Evolutionary conservation across 2,329 filamentous ascomycete species (phyloP).

Genomic region (Aciculosporium take): DNA sequence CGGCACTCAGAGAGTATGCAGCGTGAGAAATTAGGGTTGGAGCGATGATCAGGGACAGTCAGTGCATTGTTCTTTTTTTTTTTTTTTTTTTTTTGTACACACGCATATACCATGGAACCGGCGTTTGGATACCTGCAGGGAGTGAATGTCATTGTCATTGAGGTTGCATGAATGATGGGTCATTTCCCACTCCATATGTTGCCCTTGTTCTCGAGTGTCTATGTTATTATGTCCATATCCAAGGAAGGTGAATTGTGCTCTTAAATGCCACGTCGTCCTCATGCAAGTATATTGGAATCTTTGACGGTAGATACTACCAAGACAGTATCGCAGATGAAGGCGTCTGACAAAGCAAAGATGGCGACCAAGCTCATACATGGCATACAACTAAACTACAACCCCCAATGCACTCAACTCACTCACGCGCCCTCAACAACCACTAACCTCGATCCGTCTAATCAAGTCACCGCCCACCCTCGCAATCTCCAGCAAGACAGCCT

Average conservation of each 20-base stretch:
- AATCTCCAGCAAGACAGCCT: conserved; percentile 58
- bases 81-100: conserved; percentile 12
- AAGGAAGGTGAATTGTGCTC: too few species aligned
- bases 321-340: too few species aligned
- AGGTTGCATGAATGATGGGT: too few species aligned
- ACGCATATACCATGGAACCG: conserved; percentile 12
- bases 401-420: too few species aligned
- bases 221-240: too few species aligned
- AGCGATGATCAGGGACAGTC: neutral
- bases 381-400: neutral
- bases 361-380: neutral
- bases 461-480: conserved; percentile 52
- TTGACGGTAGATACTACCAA: too few species aligned
- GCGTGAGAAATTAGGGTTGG: conserved; percentile 12
- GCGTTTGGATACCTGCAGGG: conserved; percentile 10
- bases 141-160: neutral
- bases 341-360: too few species aligned
- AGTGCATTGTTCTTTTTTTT: too few species aligned
- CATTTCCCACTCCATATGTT: too few species aligned
- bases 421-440: conserved; percentile 9
- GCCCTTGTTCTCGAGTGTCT: too few species aligned
- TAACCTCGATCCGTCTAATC: conserved; percentile 49
- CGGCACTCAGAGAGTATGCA: conserved; percentile 21
- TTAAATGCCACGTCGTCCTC: too few species aligned
- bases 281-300: neutral